Conservation (phyloP, 768 basidiomycete genomes). For the Lentinus tigrinus region DNA sequence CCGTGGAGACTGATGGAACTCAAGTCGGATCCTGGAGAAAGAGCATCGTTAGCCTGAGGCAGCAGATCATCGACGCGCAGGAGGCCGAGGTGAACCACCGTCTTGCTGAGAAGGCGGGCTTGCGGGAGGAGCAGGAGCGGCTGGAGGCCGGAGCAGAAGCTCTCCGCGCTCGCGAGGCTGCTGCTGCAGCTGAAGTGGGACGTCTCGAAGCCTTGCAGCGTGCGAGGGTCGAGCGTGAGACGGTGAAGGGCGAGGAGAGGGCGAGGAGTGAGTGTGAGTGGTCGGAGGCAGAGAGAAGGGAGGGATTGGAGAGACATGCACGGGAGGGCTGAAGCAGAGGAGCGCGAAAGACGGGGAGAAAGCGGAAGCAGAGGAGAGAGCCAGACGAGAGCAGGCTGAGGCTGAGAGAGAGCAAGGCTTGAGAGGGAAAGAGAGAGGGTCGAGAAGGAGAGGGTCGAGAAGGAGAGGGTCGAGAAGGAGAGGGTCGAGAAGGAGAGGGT, state of each 20-base stretch:
- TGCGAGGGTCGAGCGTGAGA: too few species aligned
- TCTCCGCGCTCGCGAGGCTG: conserved; percentile 13
- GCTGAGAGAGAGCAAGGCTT: conserved; percentile 7
- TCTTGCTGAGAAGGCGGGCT: conserved; percentile 22
- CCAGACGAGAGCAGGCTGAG: conserved; percentile 22
- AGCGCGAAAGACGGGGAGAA: conserved; percentile 2
- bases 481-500: conserved; percentile 10
- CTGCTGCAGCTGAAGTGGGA: conserved; percentile 12
- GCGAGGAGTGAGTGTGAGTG: conserved; percentile 23
- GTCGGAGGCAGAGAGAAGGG: conserved; percentile 27
- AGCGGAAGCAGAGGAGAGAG: conserved; percentile 26
- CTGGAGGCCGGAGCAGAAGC: conserved; percentile 16
- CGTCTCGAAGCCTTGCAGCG: conserved; percentile 16
- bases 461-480: too few species aligned
- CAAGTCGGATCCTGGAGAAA: conserved; percentile 50
- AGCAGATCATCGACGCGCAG: conserved; percentile 40
- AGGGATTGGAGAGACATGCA: conserved; percentile 1
- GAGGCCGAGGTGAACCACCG: conserved; percentile 42
- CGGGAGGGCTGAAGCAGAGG: conserved; percentile 2
- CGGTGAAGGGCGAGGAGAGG: too few species aligned
- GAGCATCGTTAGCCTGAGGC: conserved; percentile 28
- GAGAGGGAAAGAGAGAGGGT: not conserved
- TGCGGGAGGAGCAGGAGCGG: conserved; percentile 23
- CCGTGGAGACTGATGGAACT: conserved; percentile 50
- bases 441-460: conserved; percentile 2